Percentiles rank a stretch among this genome's conserved stretches.
These are phyloP conservation scores for Auricularia sp. DNA, from an alignment of 768 basidiomycete species.

Conservation along the genomic window DNA sequence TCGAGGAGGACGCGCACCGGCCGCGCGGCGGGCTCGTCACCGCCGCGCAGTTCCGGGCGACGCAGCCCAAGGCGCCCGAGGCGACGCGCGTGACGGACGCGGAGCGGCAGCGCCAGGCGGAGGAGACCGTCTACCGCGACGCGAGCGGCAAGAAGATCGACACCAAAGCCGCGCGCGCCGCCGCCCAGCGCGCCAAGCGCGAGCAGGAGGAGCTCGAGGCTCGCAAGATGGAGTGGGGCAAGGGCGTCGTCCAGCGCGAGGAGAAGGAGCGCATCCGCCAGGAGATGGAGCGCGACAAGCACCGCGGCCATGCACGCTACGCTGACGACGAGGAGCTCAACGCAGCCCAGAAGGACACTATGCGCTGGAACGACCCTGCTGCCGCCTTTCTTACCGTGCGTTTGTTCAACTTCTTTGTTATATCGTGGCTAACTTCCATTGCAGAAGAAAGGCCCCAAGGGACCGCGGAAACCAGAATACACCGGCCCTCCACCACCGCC, in stretches of 20 bases:
- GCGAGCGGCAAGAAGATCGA: slow-evolving; percentile 81
- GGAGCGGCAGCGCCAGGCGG: slow-evolving; percentile 50
- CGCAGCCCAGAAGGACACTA: slow-evolving; percentile 66
- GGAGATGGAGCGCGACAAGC: slow-evolving; percentile 60
- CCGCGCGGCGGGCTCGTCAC: slow-evolving; percentile 67
- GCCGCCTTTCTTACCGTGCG: slow-evolving; percentile 80
- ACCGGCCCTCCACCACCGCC: slow-evolving; percentile 80
- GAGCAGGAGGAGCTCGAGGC: slow-evolving; percentile 80
- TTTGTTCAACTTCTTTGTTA: slow-evolving; percentile 15
- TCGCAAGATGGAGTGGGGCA: slow-evolving; percentile 95
- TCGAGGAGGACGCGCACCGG: slow-evolving; percentile 35
- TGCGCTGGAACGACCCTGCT: slow-evolving; percentile 96
- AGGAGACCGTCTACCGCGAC: slow-evolving; percentile 94
- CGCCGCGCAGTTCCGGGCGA: slow-evolving; percentile 50
- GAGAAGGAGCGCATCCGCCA: slow-evolving; percentile 56
- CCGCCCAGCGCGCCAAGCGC: slow-evolving; percentile 70
- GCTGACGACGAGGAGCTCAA: slow-evolving; percentile 83
- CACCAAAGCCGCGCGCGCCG: slow-evolving; percentile 72
- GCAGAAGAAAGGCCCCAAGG: slow-evolving; percentile 56
- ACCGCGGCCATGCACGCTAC: slow-evolving; percentile 57
- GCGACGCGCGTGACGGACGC: slow-evolving; percentile 31
- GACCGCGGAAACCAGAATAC: slow-evolving; percentile 76
- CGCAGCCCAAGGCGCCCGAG: slow-evolving; percentile 24
- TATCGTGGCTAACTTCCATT: slow-evolving; percentile 25
- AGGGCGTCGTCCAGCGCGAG: slow-evolving; percentile 83